These are phyloP conservation scores for Dictyostelium discoideum DNA, from an alignment of 78 protist species.

Conservation along the genomic window DNA sequence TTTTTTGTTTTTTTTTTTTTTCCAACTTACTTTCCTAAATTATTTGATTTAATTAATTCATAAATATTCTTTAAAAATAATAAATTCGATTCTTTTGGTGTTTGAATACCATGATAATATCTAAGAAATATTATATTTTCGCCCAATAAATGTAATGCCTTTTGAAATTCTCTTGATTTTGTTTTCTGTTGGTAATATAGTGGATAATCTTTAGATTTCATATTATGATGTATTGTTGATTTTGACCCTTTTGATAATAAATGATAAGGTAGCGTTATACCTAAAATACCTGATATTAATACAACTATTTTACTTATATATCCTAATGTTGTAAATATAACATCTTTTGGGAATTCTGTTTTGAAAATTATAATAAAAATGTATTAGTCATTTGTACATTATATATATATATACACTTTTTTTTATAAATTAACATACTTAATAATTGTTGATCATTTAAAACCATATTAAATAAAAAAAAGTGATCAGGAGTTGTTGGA, in stretches of 20 bases:
- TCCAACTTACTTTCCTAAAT: conserved; percentile 27
- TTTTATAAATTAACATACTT: conserved; percentile 1
- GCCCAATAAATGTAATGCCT: conserved; percentile 44
- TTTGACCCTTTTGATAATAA: conserved; percentile 30
- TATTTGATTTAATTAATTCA: conserved; percentile 36
- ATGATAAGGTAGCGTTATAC: conserved; percentile 21
- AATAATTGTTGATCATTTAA: conserved; percentile 27
- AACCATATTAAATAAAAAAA: conserved; percentile 19
- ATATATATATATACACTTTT: not conserved
- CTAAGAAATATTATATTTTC: conserved; percentile 42
- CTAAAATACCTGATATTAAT: conserved; percentile 9
- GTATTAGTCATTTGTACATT: not conserved
- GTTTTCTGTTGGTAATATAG: conserved; percentile 9
- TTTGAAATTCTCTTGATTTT: conserved; percentile 38
- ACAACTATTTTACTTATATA: conserved; percentile 9
- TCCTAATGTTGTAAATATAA: conserved; percentile 33
- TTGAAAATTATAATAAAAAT: not conserved
- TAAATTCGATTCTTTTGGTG: conserved; percentile 32
- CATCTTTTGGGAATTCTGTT: conserved; percentile 47
- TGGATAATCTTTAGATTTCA: conserved; percentile 4
- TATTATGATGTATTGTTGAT: conserved; percentile 29
- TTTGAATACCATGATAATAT: conserved; percentile 27
- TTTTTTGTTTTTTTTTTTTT: not conserved
- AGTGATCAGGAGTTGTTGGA: conserved; percentile 1
- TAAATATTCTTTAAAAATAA: conserved; percentile 22